Base-by-base conservation (phyloP, 2,329 filamentous ascomycete species). In the Pochonia chlamydosporia region DNA sequence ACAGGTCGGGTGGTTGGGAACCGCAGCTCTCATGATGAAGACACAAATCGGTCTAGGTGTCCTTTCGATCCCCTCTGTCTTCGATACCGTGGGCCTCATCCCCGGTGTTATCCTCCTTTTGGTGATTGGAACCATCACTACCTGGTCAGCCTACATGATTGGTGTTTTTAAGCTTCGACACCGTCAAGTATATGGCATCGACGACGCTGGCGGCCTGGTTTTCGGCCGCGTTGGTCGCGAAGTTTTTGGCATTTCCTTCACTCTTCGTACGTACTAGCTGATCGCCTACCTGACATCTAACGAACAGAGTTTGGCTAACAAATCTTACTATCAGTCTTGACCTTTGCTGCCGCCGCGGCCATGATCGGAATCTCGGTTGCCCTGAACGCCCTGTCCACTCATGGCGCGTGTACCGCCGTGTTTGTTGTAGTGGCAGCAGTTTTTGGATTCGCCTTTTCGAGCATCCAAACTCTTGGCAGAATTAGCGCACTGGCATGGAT, bases 171-270 rank as follows among this genome's bases (percentile, higher is more conserved):
- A 79, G 54, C 54, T 72, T 14, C 60, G 61, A 8, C 75, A 79
- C 53, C 68, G 66, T 2, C 65, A 73, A 18, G 70, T 78, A 1
- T 78, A 79, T 54, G 68, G 73, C 24, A 75, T 79, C 44, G 75
- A 76, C 41, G 75, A 79, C 52, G 75, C 70, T 0, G 75, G 73
- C 16, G 53, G 54, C 3, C 59, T 75, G 33, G 62, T 78, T 13
- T 73, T 75, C 50, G 75, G 75, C 11, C 63, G 60, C 2, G 47
- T 67, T 5, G 74, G 74, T 1, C 65, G 69, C 3, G 70, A 71
- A 44, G 44, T 73, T 23, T 63, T 76, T 20, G 67, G 61, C 4
- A 51, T 53, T 21, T 51, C 58, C 3, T 63, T 66, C 44, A 55
- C 59, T 56, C 46, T 74, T 46, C 63, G 67, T 64, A 43, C 16